Conservation (phyloP, 768 basidiomycete species). For the Mycena venus region DNA sequence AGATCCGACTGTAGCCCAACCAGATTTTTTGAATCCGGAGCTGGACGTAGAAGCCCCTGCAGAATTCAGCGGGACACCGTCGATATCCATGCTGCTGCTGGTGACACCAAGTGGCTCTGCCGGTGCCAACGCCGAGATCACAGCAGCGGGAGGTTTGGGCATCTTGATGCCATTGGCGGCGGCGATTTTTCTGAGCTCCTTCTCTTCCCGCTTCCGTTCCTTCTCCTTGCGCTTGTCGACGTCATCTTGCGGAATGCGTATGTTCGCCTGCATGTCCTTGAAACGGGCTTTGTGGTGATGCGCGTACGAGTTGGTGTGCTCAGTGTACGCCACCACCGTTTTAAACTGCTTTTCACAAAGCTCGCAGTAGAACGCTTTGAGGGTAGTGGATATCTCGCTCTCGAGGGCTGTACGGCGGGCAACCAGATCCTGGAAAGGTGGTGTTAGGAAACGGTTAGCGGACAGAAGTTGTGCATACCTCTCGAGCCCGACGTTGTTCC, state of each 20-base stretch:
- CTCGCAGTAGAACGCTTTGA: conserved; percentile 83
- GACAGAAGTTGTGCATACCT: conserved; percentile 58
- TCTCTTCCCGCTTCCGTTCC: conserved; percentile 88
- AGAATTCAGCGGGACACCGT: conserved; percentile 56
- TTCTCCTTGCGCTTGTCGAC: conserved; percentile 86
- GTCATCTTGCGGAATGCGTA: conserved; percentile 76
- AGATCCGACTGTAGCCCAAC: conserved; percentile 64
- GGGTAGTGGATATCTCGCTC: conserved; percentile 75
- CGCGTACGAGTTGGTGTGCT: conserved; percentile 91
- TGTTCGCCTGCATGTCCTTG: conserved; percentile 85
- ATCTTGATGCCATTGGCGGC: conserved; percentile 86
- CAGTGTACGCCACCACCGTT: conserved; percentile 89
- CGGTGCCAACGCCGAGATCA: conserved; percentile 33
- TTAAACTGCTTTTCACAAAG: conserved; percentile 92
- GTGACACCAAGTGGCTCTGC: conserved; percentile 37
- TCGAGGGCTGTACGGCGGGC: conserved; percentile 76
- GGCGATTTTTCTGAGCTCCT: conserved; percentile 86
- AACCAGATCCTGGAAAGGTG: conserved; percentile 63
- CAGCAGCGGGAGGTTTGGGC: conserved; percentile 52
- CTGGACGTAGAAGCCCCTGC: conserved; percentile 63
- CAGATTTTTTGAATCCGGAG: conserved; percentile 57
- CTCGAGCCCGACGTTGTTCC: conserved; percentile 79
- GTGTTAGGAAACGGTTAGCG: background rate
- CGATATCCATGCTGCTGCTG: conserved; percentile 43
- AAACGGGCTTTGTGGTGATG: conserved; percentile 89